Conservation (phyloP, 306 rosid species). For the Elaeagnus macrophylla region DNA sequence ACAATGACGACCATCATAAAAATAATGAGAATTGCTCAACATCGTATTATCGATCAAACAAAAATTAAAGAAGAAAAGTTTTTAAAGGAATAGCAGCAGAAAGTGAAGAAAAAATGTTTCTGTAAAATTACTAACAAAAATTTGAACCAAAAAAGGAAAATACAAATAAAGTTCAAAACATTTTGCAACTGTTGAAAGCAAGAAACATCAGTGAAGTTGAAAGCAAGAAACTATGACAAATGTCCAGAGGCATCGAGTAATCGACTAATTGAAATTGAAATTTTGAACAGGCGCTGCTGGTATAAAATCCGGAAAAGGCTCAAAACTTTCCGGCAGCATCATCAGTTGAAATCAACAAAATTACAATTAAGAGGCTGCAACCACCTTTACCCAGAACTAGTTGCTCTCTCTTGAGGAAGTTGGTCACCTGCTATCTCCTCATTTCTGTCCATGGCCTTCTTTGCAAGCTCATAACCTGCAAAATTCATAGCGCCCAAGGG, state of each 20-base stretch:
- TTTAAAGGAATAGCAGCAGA: no score
- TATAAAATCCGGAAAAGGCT: conserved; percentile 20
- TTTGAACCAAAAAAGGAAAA: neutral
- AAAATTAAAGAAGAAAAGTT: no score
- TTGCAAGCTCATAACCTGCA: conserved; percentile 93
- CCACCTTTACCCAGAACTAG: conserved; percentile 29
- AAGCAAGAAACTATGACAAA: conserved; percentile 14
- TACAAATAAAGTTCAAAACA: conserved; percentile 13
- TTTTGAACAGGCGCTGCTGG: conserved; percentile 24
- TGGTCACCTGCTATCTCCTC: conserved; percentile 39
- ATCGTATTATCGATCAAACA: no score
- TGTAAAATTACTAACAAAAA: no score
- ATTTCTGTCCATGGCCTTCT: conserved; percentile 86
- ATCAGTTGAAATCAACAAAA: conserved; percentile 6
- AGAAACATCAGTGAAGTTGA: no score
- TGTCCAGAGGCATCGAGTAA: conserved; percentile 37
- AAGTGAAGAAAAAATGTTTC: no score
- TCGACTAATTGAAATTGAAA: conserved; percentile 39
- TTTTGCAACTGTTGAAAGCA: no score
- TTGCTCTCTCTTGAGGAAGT: conserved; percentile 37
- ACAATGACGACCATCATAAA: no score
- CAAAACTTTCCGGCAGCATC: conserved; percentile 35
- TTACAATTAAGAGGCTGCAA: conserved; percentile 7
- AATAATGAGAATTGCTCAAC: no score
- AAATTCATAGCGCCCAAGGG: conserved; percentile 99